Conservation (phyloP, 768 basidiomycete genomes). For the Mycena chlorophos region DNA sequence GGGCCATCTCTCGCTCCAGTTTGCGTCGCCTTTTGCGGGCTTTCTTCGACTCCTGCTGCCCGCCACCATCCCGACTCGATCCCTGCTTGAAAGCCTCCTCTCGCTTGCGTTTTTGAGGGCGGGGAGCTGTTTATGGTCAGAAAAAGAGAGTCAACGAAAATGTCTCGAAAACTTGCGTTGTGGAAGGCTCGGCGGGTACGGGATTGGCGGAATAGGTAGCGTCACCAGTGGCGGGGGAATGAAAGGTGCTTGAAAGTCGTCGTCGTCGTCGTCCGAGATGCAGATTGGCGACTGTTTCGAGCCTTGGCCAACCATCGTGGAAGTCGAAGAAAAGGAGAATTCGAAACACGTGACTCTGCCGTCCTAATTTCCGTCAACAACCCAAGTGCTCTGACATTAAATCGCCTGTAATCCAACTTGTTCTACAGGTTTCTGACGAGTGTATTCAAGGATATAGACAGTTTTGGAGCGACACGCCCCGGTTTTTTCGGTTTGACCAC, state of each 20-base stretch:
- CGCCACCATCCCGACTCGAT: background rate
- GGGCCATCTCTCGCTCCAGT: constrained; percentile 35
- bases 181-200: background rate
- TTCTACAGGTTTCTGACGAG: too few relatives aligned
- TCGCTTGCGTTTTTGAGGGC: constrained; percentile 18
- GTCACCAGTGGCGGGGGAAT: background rate
- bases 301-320: constrained; percentile 21
- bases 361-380: too few relatives aligned
- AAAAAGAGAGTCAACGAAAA: background rate
- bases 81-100: constrained; percentile 5
- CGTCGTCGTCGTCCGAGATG: constrained; percentile 28
- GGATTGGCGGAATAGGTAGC: background rate
- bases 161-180: background rate
- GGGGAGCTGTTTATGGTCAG: too few relatives aligned
- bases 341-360: too few relatives aligned
- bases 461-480: too few relatives aligned
- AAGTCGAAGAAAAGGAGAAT: constrained; percentile 2
- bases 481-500: too few relatives aligned
- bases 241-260: constrained; percentile 7
- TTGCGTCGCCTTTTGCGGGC: constrained; percentile 42
- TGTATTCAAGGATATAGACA: too few relatives aligned
- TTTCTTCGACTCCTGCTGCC: constrained; percentile 31
- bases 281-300: constrained; percentile 30
- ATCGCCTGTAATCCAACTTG: too few relatives aligned
- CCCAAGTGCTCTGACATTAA: too few relatives aligned